Evolutionary conservation across 352 stramenopile genomes (phyloP).

Genomic region (Globisporangium polare): DNA sequence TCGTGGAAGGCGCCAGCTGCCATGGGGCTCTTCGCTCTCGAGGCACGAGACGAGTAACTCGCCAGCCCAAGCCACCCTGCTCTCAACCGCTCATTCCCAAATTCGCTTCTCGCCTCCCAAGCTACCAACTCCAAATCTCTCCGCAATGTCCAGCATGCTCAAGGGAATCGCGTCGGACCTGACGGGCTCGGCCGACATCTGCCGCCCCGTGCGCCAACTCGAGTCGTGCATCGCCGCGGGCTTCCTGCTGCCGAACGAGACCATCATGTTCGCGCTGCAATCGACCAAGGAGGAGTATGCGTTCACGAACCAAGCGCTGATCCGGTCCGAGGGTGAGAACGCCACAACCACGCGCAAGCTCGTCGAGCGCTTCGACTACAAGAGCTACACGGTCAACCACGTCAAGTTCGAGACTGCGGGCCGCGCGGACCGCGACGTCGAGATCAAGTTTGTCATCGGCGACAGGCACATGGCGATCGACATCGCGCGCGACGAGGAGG

Average conservation of each 20-base stretch:
- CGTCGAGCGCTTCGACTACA: conserved; percentile 35
- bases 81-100: conserved; percentile 5
- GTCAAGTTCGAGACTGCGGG: conserved; percentile 43
- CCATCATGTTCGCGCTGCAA: conserved; percentile 50
- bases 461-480: conserved; percentile 25
- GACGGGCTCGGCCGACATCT: conserved; percentile 51
- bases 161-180: conserved; percentile 48
- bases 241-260: conserved; percentile 39
- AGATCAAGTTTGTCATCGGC: conserved; percentile 36
- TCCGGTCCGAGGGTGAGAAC: conserved; percentile 32
- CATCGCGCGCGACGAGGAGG: conserved; percentile 26
- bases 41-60: not conserved
- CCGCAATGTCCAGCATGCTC: conserved; percentile 30
- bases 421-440: conserved; percentile 42
- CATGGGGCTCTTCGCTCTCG: not conserved
- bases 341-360: conserved; percentile 44
- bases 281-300: conserved; percentile 57
- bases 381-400: conserved; percentile 16
- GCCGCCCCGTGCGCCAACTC: conserved; percentile 27
- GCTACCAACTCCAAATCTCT: not conserved
- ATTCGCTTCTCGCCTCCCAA: not conserved
- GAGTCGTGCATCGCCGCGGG: conserved; percentile 24
- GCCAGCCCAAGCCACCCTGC: not conserved
- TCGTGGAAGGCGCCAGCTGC: no score
- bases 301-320: conserved; percentile 60